phyloP scores from a whole-genome alignment of 1,139 yeast species.

The Geotrichum bryndzae region DNA sequence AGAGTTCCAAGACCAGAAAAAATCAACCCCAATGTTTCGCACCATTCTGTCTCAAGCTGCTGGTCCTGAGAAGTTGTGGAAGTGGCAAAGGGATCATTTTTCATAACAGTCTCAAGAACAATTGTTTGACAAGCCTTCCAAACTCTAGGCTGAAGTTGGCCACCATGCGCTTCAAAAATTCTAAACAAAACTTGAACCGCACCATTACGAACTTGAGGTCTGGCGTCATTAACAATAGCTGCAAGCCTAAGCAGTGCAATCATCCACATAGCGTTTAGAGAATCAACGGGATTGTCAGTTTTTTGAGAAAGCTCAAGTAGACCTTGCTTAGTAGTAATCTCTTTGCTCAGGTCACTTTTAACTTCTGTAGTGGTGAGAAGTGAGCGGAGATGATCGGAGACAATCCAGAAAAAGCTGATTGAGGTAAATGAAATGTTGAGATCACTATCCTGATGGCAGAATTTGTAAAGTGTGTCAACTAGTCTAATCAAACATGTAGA shows the following conservation, averaged over 20 bases:
- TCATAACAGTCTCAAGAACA: constrained; percentile 35
- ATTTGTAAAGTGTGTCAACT: constrained; percentile 65
- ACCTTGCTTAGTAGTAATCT: constrained; percentile 9
- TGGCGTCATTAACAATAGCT: constrained; percentile 52
- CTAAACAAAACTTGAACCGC: constrained; percentile 83
- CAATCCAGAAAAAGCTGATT: constrained; percentile 84
- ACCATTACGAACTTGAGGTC: constrained; percentile 83
- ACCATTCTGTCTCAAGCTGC: constrained; percentile 40
- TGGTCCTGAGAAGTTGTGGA: constrained; percentile 10
- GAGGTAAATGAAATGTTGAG: constrained; percentile 85
- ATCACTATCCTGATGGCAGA: constrained; percentile 64
- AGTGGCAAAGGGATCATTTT: constrained; percentile 24
- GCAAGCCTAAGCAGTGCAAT: constrained; percentile 59
- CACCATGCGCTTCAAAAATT: constrained; percentile 73
- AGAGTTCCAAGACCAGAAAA: constrained; percentile 55
- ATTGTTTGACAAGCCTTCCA: constrained; percentile 37
- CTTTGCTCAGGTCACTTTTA: constrained; percentile 9
- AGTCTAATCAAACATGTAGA: constrained; percentile 49
- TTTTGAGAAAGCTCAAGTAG: constrained; percentile 5
- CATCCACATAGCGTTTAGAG: constrained; percentile 47
- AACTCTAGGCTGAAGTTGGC: constrained; percentile 39
- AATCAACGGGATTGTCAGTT: constrained; percentile 14
- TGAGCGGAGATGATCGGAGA: constrained; percentile 65
- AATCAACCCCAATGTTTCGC: constrained; percentile 52
- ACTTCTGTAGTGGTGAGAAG: constrained; percentile 3